Percentiles rank a stretch among this genome's conserved stretches.
These are phyloP conservation scores for Colletotrichum phormii DNA, from an alignment of 2,329 filamentous ascomycete genomes.

Conservation along the genomic window DNA sequence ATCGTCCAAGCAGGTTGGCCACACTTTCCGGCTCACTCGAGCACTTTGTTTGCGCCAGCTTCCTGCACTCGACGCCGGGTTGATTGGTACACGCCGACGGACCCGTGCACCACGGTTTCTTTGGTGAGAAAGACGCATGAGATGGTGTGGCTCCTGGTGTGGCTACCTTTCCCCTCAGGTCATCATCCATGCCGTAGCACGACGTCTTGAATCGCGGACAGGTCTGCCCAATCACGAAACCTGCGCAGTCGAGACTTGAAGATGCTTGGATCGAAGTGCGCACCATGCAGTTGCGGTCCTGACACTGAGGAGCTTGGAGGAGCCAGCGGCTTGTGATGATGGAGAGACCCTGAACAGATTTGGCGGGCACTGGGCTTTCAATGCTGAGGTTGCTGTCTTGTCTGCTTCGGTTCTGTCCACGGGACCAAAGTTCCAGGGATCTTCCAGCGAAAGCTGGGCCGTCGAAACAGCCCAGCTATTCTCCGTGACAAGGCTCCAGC, in stretches of 20 bases:
- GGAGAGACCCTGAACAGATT: slow-evolving; percentile 10
- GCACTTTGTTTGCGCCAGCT: slow-evolving; percentile 16
- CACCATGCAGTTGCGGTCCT: slow-evolving; percentile 7
- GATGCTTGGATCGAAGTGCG: slow-evolving; percentile 8
- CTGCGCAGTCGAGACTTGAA: slow-evolving; percentile 26
- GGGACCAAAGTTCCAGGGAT: slow-evolving; percentile 25
- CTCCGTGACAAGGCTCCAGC: slow-evolving; percentile 15
- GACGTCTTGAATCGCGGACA: slow-evolving; percentile 27
- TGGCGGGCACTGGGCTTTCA: not conserved
- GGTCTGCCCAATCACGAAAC: slow-evolving; percentile 26
- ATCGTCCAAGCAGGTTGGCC: slow-evolving; percentile 23
- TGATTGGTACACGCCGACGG: slow-evolving; percentile 22
- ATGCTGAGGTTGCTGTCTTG: slow-evolving; percentile 12
- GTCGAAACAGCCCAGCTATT: slow-evolving; percentile 23
- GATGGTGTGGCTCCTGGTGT: slow-evolving; percentile 29
- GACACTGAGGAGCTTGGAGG: slow-evolving; percentile 3
- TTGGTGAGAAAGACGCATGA: slow-evolving; percentile 17
- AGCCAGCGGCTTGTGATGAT: slow-evolving; percentile 4
- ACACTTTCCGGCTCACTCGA: slow-evolving; percentile 2
- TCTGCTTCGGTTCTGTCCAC: slow-evolving; percentile 23
- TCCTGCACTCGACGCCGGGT: slow-evolving; percentile 1
- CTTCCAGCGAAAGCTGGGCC: slow-evolving; percentile 26
- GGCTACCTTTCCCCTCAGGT: slow-evolving; percentile 16
- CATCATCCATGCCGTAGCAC: slow-evolving; percentile 28
- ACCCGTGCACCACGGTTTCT: slow-evolving; percentile 1